Evolutionary conservation across 176 grass and related monocot species (phyloP), one percentile per base, ranked within the genome.

Genomic region (Lolium multiflorum): DNA sequence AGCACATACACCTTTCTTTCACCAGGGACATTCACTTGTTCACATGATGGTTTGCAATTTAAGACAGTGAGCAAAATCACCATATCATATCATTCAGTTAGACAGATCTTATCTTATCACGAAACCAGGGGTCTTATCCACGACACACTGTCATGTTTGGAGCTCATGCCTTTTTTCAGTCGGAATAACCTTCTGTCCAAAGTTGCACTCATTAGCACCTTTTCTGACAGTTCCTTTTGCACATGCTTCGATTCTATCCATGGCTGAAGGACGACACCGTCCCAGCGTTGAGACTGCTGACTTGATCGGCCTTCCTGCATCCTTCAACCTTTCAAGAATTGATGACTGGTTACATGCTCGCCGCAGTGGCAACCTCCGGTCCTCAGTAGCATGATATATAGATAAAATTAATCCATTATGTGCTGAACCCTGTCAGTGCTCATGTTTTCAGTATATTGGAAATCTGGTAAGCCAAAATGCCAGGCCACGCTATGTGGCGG

Each of bases 71-170:
- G 4, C 17, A 68, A 80, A 52, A 52, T 81, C 49, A 12, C 65
- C 44, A 5, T 62, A 13, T 64, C 31, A 51, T 78, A 22, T 57
- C 74, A 86, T 60, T 74, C 89, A 81, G 76, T 81, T 84, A 51
- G 71, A 78, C 59, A 17, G 28, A 91, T 80, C 85, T 79, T 83
- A 87, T 90, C 89, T 83, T 87, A 87, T 91, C 89, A 68, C 15
- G 74, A 87, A 67, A 79, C 74, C 59, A 28, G 15, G 15, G 21
- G 67, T 87, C 80, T 84, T 88, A 91, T 84, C 81, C 31, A 51
- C 83, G 11, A 56, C 64, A 7, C 50, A 55, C 22, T 54, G 68
- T 65, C 68, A 85, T 67, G 58, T 59, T 68, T 25, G 67, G 64
- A 37, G 38, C 18, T 83, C 66, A 57, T 8, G 24, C 84, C 73